phyloP scores from a whole-genome alignment of 163 green algal species.

The Coccomyxa subellipsoidea region DNA sequence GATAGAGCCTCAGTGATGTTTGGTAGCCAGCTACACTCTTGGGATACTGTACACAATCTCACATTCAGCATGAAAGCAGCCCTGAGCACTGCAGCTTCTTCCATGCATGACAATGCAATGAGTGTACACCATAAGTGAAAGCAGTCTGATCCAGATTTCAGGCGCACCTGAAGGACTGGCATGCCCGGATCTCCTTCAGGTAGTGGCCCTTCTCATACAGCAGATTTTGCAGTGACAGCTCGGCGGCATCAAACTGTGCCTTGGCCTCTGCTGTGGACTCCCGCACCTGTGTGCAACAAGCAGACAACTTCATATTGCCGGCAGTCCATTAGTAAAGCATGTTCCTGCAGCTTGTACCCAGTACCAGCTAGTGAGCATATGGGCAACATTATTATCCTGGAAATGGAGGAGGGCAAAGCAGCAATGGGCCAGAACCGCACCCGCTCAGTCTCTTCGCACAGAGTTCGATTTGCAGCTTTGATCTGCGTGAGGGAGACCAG shows the following conservation, averaged over 20 bases:
- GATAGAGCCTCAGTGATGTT: too few species aligned
- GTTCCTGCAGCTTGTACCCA: not conserved
- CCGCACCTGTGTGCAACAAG: slow-evolving; percentile 24
- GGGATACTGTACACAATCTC: not conserved
- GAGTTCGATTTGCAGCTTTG: not conserved
- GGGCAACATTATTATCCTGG: too few species aligned
- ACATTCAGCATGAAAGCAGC: not conserved
- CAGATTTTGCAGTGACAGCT: slow-evolving; percentile 74
- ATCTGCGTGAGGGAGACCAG: not conserved
- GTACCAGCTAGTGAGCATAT: too few species aligned
- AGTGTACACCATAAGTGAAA: too few species aligned
- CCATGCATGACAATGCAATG: not conserved
- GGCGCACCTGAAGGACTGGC: slow-evolving; percentile 54
- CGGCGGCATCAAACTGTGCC: slow-evolving; percentile 45
- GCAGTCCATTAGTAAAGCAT: not conserved
- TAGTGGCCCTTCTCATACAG: slow-evolving; percentile 85
- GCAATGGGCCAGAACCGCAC: not conserved
- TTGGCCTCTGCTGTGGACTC: slow-evolving; percentile 46
- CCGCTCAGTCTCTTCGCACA: slow-evolving; percentile 4
- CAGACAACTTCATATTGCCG: not conserved
- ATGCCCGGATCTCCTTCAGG: slow-evolving; percentile 71
- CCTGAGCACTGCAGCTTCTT: not conserved
- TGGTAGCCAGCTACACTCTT: too few species aligned
- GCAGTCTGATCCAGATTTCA: too few species aligned
- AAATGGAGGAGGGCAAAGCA: not conserved